Percentiles rank a stretch among this genome's conserved stretches.
Conservation (phyloP, 169 alveolate genomes). For the Eimeria tenella region DNA sequence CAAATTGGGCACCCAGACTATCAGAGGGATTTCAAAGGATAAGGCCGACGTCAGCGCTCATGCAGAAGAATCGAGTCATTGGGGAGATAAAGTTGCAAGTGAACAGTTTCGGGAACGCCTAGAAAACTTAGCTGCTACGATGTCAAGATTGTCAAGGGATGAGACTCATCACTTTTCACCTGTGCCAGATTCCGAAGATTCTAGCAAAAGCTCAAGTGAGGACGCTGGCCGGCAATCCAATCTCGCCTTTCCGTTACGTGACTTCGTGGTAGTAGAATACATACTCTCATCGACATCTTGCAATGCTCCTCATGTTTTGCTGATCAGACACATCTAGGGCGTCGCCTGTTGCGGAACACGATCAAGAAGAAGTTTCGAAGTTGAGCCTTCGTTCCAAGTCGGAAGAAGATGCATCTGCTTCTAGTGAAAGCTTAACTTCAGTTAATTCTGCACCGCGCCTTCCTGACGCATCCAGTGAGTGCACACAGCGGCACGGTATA, state of each 20-base stretch:
- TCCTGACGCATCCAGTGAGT: not conserved
- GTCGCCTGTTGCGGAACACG: too few relatives aligned
- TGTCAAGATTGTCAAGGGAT: slow-evolving; percentile 26
- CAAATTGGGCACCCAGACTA: not conserved
- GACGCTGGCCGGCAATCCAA: too few relatives aligned
- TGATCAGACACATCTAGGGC: too few relatives aligned
- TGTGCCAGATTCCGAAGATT: slow-evolving; percentile 27
- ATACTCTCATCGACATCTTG: too few relatives aligned
- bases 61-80: not conserved
- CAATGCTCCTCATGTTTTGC: too few relatives aligned
- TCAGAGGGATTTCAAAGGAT: not conserved
- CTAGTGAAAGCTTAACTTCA: not conserved
- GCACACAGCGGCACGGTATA: not conserved
- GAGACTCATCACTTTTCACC: slow-evolving; percentile 57
- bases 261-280: too few relatives aligned
- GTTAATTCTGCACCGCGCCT: not conserved
- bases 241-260: too few relatives aligned
- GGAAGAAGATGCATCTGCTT: not conserved
- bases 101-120: slow-evolving; percentile 37
- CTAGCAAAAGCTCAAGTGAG: slow-evolving; percentile 42
- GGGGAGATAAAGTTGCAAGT: slow-evolving; percentile 37
- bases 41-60: not conserved
- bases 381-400: not conserved
- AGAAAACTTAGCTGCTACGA: slow-evolving; percentile 40
- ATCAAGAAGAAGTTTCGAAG: too few relatives aligned